Percentiles rank a stretch among this genome's conserved stretches.
Evolutionary conservation across 2,329 filamentous ascomycete genomes (phyloP).

Genomic region (Graphilbum sp.): DNA sequence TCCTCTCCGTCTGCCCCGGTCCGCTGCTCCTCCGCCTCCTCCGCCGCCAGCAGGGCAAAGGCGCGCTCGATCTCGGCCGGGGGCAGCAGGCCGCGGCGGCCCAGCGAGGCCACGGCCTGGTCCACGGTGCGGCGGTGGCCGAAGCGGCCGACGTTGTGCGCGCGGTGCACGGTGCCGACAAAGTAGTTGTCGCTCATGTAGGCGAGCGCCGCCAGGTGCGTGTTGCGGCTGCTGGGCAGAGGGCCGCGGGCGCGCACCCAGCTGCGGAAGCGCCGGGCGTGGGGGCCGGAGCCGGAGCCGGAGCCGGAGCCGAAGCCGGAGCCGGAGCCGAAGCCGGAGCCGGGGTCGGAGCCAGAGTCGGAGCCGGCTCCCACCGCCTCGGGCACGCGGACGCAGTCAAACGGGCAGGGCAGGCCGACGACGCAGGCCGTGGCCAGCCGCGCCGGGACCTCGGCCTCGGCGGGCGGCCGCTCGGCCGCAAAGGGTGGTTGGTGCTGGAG

Average conservation of each 20-base stretch:
- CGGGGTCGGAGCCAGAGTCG: too few species aligned
- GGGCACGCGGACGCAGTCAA: background rate
- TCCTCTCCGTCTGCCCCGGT: background rate
- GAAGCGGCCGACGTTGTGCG: constrained; percentile 36
- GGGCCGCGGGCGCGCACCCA: constrained; percentile 39
- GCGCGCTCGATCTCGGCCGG: background rate
- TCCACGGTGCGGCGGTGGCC: background rate
- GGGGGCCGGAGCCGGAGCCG: too few species aligned
- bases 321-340: too few species aligned
- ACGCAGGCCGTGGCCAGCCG: background rate
- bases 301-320: too few species aligned
- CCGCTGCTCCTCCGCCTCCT: constrained; percentile 1
- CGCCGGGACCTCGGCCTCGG: background rate
- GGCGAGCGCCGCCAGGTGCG: constrained; percentile 72
- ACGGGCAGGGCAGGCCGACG: background rate
- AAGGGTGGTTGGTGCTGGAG: constrained; percentile 1
- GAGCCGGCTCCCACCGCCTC: constrained; percentile 18
- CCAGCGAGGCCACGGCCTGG: background rate
- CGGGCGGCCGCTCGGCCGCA: background rate
- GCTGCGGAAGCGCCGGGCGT: background rate
- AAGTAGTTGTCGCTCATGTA: constrained; percentile 91
- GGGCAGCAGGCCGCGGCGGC: background rate
- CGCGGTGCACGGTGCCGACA: constrained; percentile 68
- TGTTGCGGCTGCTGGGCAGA: constrained; percentile 18
- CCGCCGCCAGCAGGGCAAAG: background rate